Evolutionary conservation across 164 flowering plant species (phyloP).

Genomic region (Pachysandra terminalis): DNA sequence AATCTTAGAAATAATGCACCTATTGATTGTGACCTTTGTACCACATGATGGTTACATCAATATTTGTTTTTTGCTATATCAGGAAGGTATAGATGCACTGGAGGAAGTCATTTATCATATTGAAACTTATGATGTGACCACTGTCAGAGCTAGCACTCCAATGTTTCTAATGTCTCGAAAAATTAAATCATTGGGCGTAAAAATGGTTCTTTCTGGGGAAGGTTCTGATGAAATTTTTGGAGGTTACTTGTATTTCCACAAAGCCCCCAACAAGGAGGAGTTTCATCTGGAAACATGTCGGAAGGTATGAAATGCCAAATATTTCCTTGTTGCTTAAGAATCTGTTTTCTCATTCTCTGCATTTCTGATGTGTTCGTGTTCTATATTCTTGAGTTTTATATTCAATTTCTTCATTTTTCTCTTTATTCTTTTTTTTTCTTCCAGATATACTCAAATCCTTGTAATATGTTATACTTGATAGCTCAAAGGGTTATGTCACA

Average conservation of each 20-base stretch:
- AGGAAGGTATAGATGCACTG: slow-evolving; percentile 95
- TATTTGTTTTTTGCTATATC: slow-evolving; percentile 19
- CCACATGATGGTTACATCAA: not conserved
- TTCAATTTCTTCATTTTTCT: not conserved
- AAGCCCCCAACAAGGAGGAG: slow-evolving; percentile 94
- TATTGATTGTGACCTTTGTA: not conserved
- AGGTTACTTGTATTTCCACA: slow-evolving; percentile 88
- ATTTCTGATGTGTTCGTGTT: not conserved
- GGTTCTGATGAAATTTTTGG: slow-evolving; percentile 96
- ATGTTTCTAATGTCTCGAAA: slow-evolving; percentile 97
- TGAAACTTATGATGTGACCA: slow-evolving; percentile 98
- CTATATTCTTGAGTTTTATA: not conserved
- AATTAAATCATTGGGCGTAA: slow-evolving; percentile 94
- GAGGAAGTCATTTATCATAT: slow-evolving; percentile 94
- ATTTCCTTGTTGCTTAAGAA: not conserved
- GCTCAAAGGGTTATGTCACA: not conserved
- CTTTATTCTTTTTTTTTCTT: too few species aligned
- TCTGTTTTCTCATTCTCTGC: not conserved
- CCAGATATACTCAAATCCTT: too few species aligned
- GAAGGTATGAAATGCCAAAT: slow-evolving; percentile 43
- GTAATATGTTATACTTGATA: too few species aligned
- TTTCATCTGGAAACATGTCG: slow-evolving; percentile 81
- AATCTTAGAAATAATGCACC: not conserved
- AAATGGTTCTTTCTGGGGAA: slow-evolving; percentile 96
- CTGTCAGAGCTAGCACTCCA: slow-evolving; percentile 96